Evolutionary conservation across 768 basidiomycete species (phyloP), one percentile per base, ranked within the genome.

Genomic region (Boletus pseudo-olivaceus): DNA sequence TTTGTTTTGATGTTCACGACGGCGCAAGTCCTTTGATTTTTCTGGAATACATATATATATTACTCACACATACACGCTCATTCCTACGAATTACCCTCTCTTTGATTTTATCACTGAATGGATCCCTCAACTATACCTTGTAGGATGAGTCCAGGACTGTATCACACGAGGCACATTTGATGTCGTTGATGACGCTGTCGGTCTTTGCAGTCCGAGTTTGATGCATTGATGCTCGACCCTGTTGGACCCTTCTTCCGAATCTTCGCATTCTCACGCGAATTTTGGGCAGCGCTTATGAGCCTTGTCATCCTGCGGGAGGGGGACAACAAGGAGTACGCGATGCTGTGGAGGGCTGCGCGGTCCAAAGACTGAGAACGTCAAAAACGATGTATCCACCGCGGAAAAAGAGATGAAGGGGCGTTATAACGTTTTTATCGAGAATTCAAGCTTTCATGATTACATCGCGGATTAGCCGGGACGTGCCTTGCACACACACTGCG

Each of bases 21-120:
- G 51, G 53, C 30, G 41, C 57, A 63, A 43, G 48, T 47, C 47
- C 42, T 49, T 51, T 51, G 54, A 57, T 65, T 48, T 62, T 49
- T 59, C 37, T 40, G 63, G 61, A 68, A 68, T 64, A 64, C 66
- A 59, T 62, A 23, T 23, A 23, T 23, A 23, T 23, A 23, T 23
- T 23, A 60, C 62, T 51, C 53, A 62, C 49, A 51, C 62, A 60
- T 62, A 53, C 64, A 66, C 68, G 42, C 51, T 72, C 70, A 54
- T 65, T 70, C 49, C 51, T 72, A 64, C 39, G 47, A 49, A 27
- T 38, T 26, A 29, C 23, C 20, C 37, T 11, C 4, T 34, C 15
- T 37, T 53, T 29, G 23, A 9, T 32, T 45, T 59, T 35, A n/a
- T 23, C 17, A 35, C 37, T 26, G 61, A 64, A 62, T 61, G 56